Conservation (phyloP, 1,139 yeast genomes). For the Nakaseomyces kungkrabaensis region DNA sequence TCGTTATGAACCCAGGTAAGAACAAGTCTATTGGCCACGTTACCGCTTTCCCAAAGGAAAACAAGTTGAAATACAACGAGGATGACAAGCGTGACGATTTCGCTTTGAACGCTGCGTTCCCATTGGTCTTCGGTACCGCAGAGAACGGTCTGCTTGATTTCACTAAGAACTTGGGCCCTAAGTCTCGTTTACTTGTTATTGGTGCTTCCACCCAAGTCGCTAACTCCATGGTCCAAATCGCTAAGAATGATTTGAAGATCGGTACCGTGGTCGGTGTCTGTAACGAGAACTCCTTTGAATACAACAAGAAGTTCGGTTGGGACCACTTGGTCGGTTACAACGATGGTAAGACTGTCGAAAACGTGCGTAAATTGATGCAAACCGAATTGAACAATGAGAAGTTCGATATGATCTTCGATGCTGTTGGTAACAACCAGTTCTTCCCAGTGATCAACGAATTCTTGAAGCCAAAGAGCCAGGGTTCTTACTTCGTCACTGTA, state of each 20-base stretch:
- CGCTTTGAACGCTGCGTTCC: slow-evolving; percentile 21
- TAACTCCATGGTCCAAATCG: slow-evolving; percentile 22
- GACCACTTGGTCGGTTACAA: slow-evolving; percentile 44
- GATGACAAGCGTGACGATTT: slow-evolving; percentile 12
- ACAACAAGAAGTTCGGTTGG: slow-evolving; percentile 43
- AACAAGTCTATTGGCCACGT: slow-evolving; percentile 13
- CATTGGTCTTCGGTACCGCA: slow-evolving; percentile 27
- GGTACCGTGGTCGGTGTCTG: slow-evolving; percentile 36
- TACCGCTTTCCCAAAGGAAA: slow-evolving; percentile 4
- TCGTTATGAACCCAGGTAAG: slow-evolving; percentile 20
- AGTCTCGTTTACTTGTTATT: slow-evolving; percentile 22
- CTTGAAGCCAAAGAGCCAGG: slow-evolving; percentile 33
- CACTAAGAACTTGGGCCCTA: slow-evolving; percentile 14
- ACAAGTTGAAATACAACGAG: slow-evolving; percentile 1
- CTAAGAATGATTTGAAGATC: slow-evolving; percentile 22
- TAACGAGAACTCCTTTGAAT: slow-evolving; percentile 34
- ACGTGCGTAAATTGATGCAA: slow-evolving; percentile 29
- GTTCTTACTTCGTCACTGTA: slow-evolving; percentile 41
- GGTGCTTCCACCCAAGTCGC: slow-evolving; percentile 29
- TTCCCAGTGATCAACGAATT: slow-evolving; percentile 31
- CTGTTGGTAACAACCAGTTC: slow-evolving; percentile 38
- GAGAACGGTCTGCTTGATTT: slow-evolving; percentile 12
- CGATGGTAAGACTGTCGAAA: slow-evolving; percentile 27
- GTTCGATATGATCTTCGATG: slow-evolving; percentile 40
- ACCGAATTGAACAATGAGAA: slow-evolving; percentile 29